A percentile compares a stretch with the other conserved stretches of the same genome.
Conservation (phyloP, 1,284 basidiomycete genomes). For the Rhizoctonia solani region DNA sequence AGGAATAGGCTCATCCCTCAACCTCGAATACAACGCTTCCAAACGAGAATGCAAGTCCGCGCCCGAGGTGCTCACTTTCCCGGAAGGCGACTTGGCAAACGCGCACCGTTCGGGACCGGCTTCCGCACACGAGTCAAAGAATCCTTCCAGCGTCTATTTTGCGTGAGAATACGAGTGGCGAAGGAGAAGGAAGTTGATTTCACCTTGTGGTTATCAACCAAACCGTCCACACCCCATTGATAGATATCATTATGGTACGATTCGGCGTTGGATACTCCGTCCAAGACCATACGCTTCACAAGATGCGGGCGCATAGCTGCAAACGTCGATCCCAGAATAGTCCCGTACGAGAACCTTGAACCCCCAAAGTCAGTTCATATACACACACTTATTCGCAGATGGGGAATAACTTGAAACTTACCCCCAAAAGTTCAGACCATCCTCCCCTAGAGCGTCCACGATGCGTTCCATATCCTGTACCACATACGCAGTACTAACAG, state of each 20-base stretch:
- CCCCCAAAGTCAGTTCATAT: no score
- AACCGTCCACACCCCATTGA: constrained; percentile 37
- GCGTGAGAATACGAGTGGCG: background rate
- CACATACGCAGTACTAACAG: constrained; percentile 10
- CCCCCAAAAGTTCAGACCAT: constrained; percentile 41
- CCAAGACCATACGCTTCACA: no score
- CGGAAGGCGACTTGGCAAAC: background rate
- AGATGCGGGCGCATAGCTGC: constrained; percentile 25
- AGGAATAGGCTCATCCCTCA: constrained; percentile 3
- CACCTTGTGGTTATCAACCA: constrained; percentile 38
- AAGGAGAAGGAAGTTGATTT: background rate
- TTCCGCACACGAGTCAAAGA: constrained; percentile 33
- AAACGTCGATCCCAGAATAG: constrained; percentile 41
- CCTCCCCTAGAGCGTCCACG: constrained; percentile 21
- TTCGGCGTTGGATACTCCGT: constrained; percentile 36
- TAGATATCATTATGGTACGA: constrained; percentile 39
- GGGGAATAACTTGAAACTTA: constrained; percentile 6
- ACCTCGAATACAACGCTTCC: background rate
- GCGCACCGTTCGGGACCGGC: constrained; percentile 37
- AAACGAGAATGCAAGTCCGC: constrained; percentile 13
- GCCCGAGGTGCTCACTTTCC: background rate
- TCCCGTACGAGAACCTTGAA: constrained; percentile 38
- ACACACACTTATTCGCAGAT: background rate
- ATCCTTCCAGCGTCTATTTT: constrained; percentile 18
- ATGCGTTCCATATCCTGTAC: constrained; percentile 28